Evolutionary conservation across 106 monocot genomes (phyloP).

Genomic region (Acorus gramineus): DNA sequence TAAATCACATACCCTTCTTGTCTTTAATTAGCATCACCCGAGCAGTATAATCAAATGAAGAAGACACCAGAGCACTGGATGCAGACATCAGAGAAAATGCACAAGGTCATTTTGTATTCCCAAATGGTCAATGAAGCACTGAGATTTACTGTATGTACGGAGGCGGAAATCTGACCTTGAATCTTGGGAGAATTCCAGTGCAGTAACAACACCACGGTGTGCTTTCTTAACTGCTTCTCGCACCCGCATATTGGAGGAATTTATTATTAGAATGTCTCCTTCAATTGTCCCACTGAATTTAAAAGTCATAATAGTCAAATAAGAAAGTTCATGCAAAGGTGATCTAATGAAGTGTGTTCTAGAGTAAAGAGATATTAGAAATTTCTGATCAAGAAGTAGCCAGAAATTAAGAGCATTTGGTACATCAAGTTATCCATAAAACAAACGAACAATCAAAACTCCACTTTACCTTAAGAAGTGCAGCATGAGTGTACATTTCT

Average conservation of each 20-base stretch:
- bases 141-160: background rate
- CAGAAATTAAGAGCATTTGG: too few relatives aligned
- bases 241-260: slow-evolving; percentile 29
- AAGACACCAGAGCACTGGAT: slow-evolving; percentile 56
- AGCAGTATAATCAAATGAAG: slow-evolving; percentile 70
- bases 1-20: slow-evolving; percentile 24
- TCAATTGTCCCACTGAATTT: slow-evolving; percentile 61
- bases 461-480: too few relatives aligned
- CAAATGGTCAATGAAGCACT: background rate
- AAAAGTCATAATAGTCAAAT: too few relatives aligned
- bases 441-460: too few relatives aligned
- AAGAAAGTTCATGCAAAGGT: too few relatives aligned
- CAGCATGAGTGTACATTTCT: too few relatives aligned
- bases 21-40: slow-evolving; percentile 42
- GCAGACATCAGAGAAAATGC: background rate
- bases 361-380: too few relatives aligned
- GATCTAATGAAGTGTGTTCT: too few relatives aligned
- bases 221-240: slow-evolving; percentile 52
- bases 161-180: slow-evolving; percentile 42
- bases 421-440: too few relatives aligned
- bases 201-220: slow-evolving; percentile 66
- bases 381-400: too few relatives aligned
- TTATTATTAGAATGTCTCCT: slow-evolving; percentile 39
- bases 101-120: background rate
- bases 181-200: slow-evolving; percentile 58